Base-by-base conservation (phyloP, 2,329 filamentous ascomycete species). In the Aspergillus ruber region DNA sequence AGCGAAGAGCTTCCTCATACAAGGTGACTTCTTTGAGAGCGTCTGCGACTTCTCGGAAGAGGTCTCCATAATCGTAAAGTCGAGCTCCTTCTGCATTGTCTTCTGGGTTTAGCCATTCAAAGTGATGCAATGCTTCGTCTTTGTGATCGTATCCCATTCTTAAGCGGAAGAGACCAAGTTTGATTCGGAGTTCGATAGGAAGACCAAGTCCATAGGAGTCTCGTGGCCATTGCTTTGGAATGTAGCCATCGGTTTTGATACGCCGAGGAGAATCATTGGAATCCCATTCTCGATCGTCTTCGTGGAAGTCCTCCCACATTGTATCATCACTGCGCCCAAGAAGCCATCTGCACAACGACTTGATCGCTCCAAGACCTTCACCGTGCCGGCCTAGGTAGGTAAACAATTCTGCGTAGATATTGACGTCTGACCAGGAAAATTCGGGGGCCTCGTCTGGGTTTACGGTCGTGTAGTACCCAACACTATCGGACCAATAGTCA, bases 231-330 rank as follows among this genome's bases (percentile, higher is more conserved):
- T 67, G 68, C 3, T 70, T 76, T 4, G 76, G 72, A 7, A 75
- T 67, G 62, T 86, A 95, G 1, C 78, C 78, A 2, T 78, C 66
- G 4, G 87, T 77, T 48, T 77, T 68, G 2, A 73, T 65, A 48
- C 90, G 82, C 51, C 93, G 74, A 10, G 79, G 84, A 17, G 78
- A 74, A 60, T 89, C 81, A 40, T 84, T 78, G 4, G 79, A 69
- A 64, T 98, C 93, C 82, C 90, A 98, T 69, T 98, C 93, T 48
- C 90, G 79, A 64, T 95, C 90, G 62, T 96, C 88, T 4, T 80
- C 74, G 25, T 78, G 73, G 54, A 79, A 76, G 7, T 76, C 64
- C 49, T 94, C 85, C 93, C 93, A 98, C 59, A 83, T 88, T 0
- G 61, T 67, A 64, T 98, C 90, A 4, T 79, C 73, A 32, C 77